These are phyloP conservation scores for Sphaerostilbella broomeana DNA, from an alignment of 2,329 filamentous ascomycete species.

Conservation along the genomic window DNA sequence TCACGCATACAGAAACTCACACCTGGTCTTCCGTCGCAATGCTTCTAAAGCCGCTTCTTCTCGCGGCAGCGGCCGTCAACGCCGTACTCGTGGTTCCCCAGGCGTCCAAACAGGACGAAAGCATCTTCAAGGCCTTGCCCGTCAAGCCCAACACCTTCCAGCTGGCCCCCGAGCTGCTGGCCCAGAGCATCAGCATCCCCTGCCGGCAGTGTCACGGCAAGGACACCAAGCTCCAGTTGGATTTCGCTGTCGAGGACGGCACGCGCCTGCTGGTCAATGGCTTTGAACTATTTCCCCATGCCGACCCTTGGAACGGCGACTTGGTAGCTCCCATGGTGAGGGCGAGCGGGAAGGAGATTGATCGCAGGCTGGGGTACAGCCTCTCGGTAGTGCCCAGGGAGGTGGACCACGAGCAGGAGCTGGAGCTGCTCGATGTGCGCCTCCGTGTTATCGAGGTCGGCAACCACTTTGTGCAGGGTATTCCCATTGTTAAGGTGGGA, in stretches of 20 bases:
- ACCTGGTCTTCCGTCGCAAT: too few relatives aligned
- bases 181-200: conserved; percentile 40
- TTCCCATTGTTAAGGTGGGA: conserved; percentile 52
- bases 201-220: conserved; percentile 48
- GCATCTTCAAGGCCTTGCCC: conserved; percentile 36
- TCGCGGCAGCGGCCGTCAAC: conserved; percentile 29
- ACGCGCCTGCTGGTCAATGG: conserved; percentile 52
- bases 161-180: conserved; percentile 27
- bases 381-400: conserved; percentile 37
- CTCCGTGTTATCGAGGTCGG: conserved; percentile 57
- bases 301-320: conserved; percentile 38
- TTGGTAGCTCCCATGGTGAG: conserved; percentile 42
- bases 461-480: conserved; percentile 44
- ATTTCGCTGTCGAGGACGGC: conserved; percentile 45
- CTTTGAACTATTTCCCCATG: conserved; percentile 51
- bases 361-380: conserved; percentile 43
- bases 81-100: conserved; percentile 51
- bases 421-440: conserved; percentile 48
- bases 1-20: too few relatives aligned
- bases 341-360: conserved; percentile 29
- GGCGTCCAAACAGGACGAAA: conserved; percentile 36
- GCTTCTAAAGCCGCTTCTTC: conserved; percentile 27
- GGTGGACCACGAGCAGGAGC: conserved; percentile 42
- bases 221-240: conserved; percentile 43
- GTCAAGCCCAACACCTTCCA: conserved; percentile 30